Conservation (phyloP, 2,329 filamentous ascomycete genomes). For the Allantophomopsis cytisporea region DNA sequence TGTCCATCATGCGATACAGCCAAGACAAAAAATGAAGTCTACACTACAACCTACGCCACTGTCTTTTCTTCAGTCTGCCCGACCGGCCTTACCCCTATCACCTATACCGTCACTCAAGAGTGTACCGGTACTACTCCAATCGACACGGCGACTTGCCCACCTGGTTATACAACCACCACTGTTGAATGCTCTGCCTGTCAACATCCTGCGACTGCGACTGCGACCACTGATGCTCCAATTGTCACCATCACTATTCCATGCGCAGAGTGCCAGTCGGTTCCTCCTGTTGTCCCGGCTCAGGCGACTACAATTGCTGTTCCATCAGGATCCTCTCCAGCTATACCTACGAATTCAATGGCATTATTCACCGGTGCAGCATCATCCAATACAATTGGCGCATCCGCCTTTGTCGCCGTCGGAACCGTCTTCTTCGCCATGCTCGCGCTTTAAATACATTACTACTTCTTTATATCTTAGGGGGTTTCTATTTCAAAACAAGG, state of each 20-base stretch:
- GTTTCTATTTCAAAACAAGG: background rate
- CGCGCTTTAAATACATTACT: background rate
- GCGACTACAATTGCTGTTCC: no score
- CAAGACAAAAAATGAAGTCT: background rate
- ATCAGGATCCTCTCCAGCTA: no score
- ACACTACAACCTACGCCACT: conserved; percentile 2
- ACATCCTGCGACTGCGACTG: background rate
- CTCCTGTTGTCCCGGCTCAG: background rate
- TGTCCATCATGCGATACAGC: conserved; percentile 2
- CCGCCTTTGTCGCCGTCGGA: background rate
- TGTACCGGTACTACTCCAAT: conserved; percentile 2
- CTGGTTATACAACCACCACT: background rate
- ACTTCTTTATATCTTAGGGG: background rate
- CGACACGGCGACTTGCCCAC: background rate
- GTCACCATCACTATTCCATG: conserved; percentile 1
- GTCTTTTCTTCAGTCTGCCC: conserved; percentile 2
- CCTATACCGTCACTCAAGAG: conserved; percentile 1
- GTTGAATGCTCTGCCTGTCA: conserved; percentile 1
- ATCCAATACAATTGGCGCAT: background rate
- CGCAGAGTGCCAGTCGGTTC: background rate
- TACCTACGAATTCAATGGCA: background rate
- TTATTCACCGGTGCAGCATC: background rate
- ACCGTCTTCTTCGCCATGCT: background rate
- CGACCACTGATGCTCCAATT: background rate
- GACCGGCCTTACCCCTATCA: conserved; percentile 1